These are phyloP conservation scores for Cladobotryum protrusum DNA, from an alignment of 2,329 filamentous ascomycete species.

Conservation along the genomic window DNA sequence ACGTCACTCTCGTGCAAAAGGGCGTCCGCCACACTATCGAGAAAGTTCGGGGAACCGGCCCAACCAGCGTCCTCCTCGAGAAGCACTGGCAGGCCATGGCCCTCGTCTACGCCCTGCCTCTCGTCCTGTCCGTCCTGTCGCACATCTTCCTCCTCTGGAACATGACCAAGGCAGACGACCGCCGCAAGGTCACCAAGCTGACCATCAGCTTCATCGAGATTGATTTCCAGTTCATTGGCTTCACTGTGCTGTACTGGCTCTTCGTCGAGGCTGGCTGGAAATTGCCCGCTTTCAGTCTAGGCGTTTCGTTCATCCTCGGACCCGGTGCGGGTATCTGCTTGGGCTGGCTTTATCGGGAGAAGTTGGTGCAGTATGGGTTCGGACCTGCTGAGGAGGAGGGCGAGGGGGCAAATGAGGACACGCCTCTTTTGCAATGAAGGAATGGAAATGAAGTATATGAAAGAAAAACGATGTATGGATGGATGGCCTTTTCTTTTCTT, in stretches of 20 bases:
- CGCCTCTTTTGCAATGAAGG: constrained; percentile 26
- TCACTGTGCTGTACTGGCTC: constrained; percentile 49
- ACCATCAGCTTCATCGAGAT: constrained; percentile 41
- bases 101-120: constrained; percentile 40
- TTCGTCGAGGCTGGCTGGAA: constrained; percentile 44
- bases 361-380: constrained; percentile 23
- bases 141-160: constrained; percentile 38
- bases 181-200: constrained; percentile 44
- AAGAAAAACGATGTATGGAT: background rate
- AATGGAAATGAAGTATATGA: background rate
- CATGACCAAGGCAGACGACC: constrained; percentile 36
- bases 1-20: constrained; percentile 39
- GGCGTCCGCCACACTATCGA: constrained; percentile 25
- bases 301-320: constrained; percentile 26
- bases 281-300: constrained; percentile 28
- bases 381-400: constrained; percentile 12
- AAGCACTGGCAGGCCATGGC: constrained; percentile 31
- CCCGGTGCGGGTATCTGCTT: constrained; percentile 34
- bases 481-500: background rate
- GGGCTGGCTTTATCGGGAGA: constrained; percentile 35
- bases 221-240: constrained; percentile 37
- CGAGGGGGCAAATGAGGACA: constrained; percentile 25
- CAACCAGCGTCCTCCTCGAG: constrained; percentile 37
- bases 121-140: constrained; percentile 36
- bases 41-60: constrained; percentile 20